Evolutionary conservation across 345 rosid species (phyloP).

Genomic region (Eucalyptus victrix): DNA sequence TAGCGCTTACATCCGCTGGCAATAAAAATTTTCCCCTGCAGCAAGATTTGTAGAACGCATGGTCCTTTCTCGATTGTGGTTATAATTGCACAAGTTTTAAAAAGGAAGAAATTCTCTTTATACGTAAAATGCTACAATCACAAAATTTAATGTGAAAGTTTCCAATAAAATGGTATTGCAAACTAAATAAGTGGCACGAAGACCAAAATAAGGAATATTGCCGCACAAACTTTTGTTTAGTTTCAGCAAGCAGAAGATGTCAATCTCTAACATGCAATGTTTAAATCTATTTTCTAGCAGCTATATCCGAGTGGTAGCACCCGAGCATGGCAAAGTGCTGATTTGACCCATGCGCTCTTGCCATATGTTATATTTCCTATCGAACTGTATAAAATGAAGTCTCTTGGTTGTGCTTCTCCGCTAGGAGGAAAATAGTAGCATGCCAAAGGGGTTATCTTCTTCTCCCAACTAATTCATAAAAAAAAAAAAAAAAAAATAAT

Average conservation of each 20-base stretch:
- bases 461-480: not conserved
- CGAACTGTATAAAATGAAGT: not conserved
- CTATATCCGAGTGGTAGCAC: not conserved
- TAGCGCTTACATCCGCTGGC: not conserved
- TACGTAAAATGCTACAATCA: not conserved
- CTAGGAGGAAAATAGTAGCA: not conserved
- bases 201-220: not conserved
- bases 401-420: not conserved
- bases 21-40: not conserved
- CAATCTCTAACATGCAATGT: not conserved
- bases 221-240: not conserved
- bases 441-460: not conserved
- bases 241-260: not conserved
- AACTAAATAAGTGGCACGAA: not conserved
- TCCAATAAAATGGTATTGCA: not conserved
- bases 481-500: not conserved
- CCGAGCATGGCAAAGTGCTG: not conserved
- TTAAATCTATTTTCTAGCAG: not conserved
- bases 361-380: not conserved
- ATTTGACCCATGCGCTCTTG: not conserved
- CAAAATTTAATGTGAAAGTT: not conserved
- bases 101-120: not conserved
- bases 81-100: not conserved
- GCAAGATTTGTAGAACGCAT: not conserved
- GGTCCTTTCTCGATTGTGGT: not conserved